phyloP scores from a whole-genome alignment of 139 green algal species.

The Chlorella sp. region DNA sequence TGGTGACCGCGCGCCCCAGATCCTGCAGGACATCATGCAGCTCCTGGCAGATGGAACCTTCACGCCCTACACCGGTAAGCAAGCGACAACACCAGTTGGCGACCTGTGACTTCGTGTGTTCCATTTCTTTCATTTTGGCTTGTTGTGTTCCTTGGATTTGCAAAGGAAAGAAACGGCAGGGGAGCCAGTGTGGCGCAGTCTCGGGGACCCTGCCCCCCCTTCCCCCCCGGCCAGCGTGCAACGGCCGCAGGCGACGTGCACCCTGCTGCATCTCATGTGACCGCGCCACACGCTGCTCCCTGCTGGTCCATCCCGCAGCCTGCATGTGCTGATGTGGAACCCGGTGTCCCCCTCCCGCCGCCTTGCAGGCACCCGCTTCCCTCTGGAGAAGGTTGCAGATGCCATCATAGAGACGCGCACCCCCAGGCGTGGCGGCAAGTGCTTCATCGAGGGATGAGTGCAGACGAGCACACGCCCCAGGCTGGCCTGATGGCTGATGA shows the following conservation, averaged over 20 bases:
- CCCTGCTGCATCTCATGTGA: no score
- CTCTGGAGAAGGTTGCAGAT: slow-evolving; percentile 37
- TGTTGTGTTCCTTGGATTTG: background rate
- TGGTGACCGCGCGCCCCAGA: background rate
- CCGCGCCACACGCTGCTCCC: no score
- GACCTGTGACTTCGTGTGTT: background rate
- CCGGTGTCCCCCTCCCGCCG: no score
- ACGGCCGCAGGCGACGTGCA: background rate
- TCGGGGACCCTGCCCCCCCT: no score
- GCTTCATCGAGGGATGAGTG: slow-evolving; percentile 51
- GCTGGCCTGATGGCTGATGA: no score
- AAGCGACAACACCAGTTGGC: background rate
- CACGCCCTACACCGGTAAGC: slow-evolving; percentile 8
- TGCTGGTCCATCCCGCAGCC: no score
- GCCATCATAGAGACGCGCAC: slow-evolving; percentile 30
- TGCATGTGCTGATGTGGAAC: background rate
- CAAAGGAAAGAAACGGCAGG: background rate
- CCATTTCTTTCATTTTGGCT: no score
- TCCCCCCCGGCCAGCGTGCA: no score
- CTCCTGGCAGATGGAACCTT: slow-evolving; percentile 30
- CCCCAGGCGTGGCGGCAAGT: slow-evolving; percentile 42
- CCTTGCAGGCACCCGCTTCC: slow-evolving; percentile 35
- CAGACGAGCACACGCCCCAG: no score
- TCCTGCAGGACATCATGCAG: slow-evolving; percentile 24
- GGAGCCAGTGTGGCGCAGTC: no score